These are phyloP conservation scores for Aspergillus fructus DNA, from an alignment of 2,329 filamentous ascomycete genomes.

Conservation along the genomic window DNA sequence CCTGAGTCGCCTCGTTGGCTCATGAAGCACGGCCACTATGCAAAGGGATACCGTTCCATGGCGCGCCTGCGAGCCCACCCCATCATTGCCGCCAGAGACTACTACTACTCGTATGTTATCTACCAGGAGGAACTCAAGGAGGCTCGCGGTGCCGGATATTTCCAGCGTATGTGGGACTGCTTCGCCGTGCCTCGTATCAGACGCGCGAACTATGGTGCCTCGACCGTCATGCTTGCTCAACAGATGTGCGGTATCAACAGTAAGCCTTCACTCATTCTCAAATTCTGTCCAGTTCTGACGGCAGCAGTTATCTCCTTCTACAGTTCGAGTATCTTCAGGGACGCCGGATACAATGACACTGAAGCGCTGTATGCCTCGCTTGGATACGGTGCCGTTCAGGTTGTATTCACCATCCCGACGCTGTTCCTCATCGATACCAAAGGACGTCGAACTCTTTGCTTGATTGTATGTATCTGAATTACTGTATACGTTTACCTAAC, in stretches of 20 bases:
- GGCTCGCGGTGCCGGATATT: slow-evolving; percentile 48
- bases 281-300: slow-evolving; percentile 43
- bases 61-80: slow-evolving; percentile 14
- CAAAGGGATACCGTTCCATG: background rate
- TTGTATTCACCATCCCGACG: slow-evolving; percentile 60
- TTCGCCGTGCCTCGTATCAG: slow-evolving; percentile 48
- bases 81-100: slow-evolving; percentile 55
- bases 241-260: slow-evolving; percentile 56
- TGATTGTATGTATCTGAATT: slow-evolving; percentile 7
- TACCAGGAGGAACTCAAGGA: slow-evolving; percentile 46
- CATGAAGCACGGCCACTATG: slow-evolving; percentile 20
- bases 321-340: slow-evolving; percentile 56
- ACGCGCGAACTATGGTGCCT: slow-evolving; percentile 63
- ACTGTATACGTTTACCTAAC: background rate
- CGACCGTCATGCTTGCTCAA: slow-evolving; percentile 75
- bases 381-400: slow-evolving; percentile 61
- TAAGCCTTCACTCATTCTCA: slow-evolving; percentile 3
- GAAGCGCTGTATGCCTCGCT: slow-evolving; percentile 62
- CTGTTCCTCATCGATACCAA: slow-evolving; percentile 66
- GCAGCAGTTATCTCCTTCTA: slow-evolving; percentile 64
- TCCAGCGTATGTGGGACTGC: background rate
- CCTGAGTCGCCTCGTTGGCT: slow-evolving; percentile 30
- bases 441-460: slow-evolving; percentile 56
- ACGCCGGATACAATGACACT: slow-evolving; percentile 52
- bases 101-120: slow-evolving; percentile 60